Conservation (phyloP, 768 basidiomycete genomes). For the Mycena rosella region DNA sequence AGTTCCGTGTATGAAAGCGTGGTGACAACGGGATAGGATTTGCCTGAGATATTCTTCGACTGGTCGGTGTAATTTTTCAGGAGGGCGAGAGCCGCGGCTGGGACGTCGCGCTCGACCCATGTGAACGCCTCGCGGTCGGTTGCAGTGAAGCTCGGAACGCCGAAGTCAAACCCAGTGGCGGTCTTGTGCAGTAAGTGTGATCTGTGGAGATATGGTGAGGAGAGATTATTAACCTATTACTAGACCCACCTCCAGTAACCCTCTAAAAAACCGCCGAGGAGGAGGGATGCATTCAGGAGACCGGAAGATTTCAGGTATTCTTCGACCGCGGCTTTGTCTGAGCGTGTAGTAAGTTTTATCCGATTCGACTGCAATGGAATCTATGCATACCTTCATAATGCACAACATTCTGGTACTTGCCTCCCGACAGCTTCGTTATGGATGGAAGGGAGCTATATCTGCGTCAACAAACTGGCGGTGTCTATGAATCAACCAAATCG, state of each 20-base stretch:
- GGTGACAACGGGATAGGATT: constrained; percentile 6
- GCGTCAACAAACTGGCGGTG: too few relatives aligned
- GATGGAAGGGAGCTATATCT: constrained; percentile 10
- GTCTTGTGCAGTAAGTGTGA: constrained; percentile 9
- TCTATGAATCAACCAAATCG: background rate
- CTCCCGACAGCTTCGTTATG: constrained; percentile 1
- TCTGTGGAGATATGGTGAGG: background rate
- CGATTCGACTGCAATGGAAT: background rate
- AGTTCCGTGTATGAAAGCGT: constrained; percentile 11
- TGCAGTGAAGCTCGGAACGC: background rate
- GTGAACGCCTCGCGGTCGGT: constrained; percentile 4
- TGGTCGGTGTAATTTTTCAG: constrained; percentile 1
- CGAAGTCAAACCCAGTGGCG: constrained; percentile 6
- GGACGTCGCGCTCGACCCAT: constrained; percentile 8
- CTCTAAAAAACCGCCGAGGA: background rate
- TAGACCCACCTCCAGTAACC: background rate
- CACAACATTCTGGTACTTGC: constrained; percentile 10
- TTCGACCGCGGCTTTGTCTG: background rate
- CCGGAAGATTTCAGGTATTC: constrained; percentile 19
- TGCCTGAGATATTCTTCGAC: too few relatives aligned
- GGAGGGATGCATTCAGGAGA: constrained; percentile 1
- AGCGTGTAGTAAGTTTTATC: background rate
- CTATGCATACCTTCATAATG: constrained; percentile 12
- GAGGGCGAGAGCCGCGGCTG: background rate
- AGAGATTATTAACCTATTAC: background rate